Conservation (phyloP, 805 yeast species). For the Candida gorgasii region DNA sequence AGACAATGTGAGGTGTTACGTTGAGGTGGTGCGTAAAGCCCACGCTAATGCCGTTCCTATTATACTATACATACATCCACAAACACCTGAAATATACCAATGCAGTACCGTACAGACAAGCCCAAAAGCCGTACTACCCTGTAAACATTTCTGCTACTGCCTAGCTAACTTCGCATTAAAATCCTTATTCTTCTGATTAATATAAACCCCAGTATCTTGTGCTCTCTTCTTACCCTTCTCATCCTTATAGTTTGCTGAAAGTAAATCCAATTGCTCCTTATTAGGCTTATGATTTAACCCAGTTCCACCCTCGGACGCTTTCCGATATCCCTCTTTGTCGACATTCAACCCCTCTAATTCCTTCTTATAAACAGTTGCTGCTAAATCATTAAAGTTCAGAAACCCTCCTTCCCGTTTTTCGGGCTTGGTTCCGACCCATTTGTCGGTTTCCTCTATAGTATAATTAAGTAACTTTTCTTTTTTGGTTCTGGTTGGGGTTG, state of each 20-base stretch:
- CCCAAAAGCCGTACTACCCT: no score
- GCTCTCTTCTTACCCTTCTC: slow-evolving; percentile 37
- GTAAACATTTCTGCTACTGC: background rate
- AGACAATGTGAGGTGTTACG: no score
- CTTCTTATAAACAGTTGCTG: slow-evolving; percentile 60
- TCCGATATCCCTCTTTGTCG: slow-evolving; percentile 43
- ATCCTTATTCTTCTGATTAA: slow-evolving; percentile 72
- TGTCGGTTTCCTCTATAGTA: slow-evolving; percentile 63
- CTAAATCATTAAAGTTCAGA: slow-evolving; percentile 54
- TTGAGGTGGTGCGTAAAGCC: no score
- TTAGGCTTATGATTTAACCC: slow-evolving; percentile 17
- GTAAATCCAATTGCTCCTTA: slow-evolving; percentile 26
- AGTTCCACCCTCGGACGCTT: background rate
- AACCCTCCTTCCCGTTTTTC: slow-evolving; percentile 39
- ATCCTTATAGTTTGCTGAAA: slow-evolving; percentile 26
- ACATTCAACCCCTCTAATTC: slow-evolving; percentile 40
- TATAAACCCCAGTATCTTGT: slow-evolving; percentile 42
- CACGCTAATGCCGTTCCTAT: no score
- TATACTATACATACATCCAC: background rate
- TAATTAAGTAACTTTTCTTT: slow-evolving; percentile 15
- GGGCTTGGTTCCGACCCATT: slow-evolving; percentile 52
- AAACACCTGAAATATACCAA: background rate
- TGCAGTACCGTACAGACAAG: no score
- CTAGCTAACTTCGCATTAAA: slow-evolving; percentile 62
- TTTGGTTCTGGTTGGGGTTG: background rate